A percentile compares a stretch with the other conserved stretches of the same genome.
Conservation (phyloP, 441 rosid species). For the Pelargonium cotyledonis region DNA sequence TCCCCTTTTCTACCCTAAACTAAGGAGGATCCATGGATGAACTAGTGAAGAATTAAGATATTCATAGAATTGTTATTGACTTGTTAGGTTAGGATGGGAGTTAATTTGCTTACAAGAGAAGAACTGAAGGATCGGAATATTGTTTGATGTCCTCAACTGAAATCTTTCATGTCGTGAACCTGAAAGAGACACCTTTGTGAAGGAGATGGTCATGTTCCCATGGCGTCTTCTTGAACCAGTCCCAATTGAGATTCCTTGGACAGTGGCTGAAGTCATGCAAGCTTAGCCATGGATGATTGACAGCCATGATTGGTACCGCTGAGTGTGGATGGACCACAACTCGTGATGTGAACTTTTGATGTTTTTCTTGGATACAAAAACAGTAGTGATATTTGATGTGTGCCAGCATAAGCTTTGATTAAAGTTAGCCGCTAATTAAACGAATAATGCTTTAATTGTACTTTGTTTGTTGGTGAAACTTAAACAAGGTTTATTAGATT, state of each 20-base stretch:
- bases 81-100: too few species aligned
- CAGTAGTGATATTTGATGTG: too few species aligned
- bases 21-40: conserved; percentile 47
- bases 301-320: background rate
- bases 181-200: conserved; percentile 41
- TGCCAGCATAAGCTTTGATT: too few species aligned
- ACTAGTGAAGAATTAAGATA: background rate
- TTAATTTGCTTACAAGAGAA: background rate
- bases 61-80: background rate
- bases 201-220: conserved; percentile 51
- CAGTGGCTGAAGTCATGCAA: background rate
- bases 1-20: conserved; percentile 73
- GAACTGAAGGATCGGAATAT: conserved; percentile 38
- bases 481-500: too few species aligned
- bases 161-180: conserved; percentile 51
- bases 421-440: too few species aligned
- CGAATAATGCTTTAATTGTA: too few species aligned
- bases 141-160: conserved; percentile 43
- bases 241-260: background rate
- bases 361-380: background rate
- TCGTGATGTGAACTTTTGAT: background rate
- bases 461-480: too few species aligned
- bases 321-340: conserved; percentile 3
- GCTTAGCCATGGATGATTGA: background rate
- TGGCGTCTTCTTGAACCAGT: conserved; percentile 55